Base-by-base conservation (phyloP, 2,329 filamentous ascomycete species). In the Metarhizium sp. region DNA sequence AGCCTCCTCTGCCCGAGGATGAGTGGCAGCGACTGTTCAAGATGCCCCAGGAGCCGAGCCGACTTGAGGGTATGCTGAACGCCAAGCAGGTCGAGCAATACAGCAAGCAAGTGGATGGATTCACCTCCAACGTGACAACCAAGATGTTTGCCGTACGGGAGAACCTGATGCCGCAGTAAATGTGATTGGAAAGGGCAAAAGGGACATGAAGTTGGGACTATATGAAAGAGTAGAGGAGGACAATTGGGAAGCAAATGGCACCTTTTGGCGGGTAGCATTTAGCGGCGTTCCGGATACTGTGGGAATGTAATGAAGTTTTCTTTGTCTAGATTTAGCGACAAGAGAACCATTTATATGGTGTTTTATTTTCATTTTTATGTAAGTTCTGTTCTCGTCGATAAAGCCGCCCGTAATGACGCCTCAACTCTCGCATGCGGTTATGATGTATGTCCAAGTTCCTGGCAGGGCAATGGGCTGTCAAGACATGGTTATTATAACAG, bases 1-100 rank as follows among this genome's bases (percentile, higher is more conserved):
- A 97, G 75, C 73, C 87, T 45, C 85, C 84, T 42, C 82, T 97
- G 51, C 91, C 94, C 42, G 94, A 99, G 77, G 92, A 97, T 67
- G 94, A 99, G 79, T 99, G 92, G 92, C 90, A 95, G 76, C 87
- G 90, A 70, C 80, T 97, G 65, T 99, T 97, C 83, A 99, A 99
- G 84, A 82, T 99, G 63, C 94, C 94, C 30, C 86, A 90, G 70
- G 92, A 97, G 78, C 92, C 94, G 55, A 95, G 88, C 75, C 81
- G 92, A 62, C 77, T 97, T 63, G 92, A 97, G 78, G 90, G 88
- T 62, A 89, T 99, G 81, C 79, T 99, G 69, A 95, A 96, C 72
- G 92, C 89, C 60, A 84, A 91, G 74, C 94, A 99, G 77, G 91
- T 96, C 55, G 92, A 97, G 76, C 92, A 97, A 77, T 99, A 97